A percentile compares a stretch with the other conserved stretches of the same genome.
Conservation (phyloP, 805 yeast species). For the Hemisphaericaspora nanyangensis region DNA sequence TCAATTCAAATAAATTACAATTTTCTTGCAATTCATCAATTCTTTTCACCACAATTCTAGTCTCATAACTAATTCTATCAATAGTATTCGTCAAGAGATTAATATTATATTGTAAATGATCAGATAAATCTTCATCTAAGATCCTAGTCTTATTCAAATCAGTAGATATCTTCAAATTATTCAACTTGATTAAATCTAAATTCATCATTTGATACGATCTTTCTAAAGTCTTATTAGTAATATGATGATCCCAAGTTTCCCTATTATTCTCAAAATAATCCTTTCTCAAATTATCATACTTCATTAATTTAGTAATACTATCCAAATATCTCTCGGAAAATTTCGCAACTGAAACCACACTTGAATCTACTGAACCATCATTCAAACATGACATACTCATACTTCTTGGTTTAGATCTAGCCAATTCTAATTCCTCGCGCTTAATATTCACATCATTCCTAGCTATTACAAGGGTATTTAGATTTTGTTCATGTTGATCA, state of each 20-base stretch:
- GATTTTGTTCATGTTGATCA: constrained; percentile 10
- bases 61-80: constrained; percentile 37
- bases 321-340: constrained; percentile 16
- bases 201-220: constrained; percentile 24
- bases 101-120: constrained; percentile 25
- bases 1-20: constrained; percentile 22
- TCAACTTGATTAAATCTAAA: constrained; percentile 26
- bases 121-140: constrained; percentile 27
- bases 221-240: constrained; percentile 13
- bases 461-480: constrained; percentile 13
- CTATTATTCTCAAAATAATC: constrained; percentile 8
- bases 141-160: constrained; percentile 18
- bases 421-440: background rate
- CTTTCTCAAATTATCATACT: constrained; percentile 17
- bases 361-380: constrained; percentile 6
- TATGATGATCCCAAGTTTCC: background rate
- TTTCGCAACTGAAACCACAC: constrained; percentile 13
- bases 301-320: constrained; percentile 14
- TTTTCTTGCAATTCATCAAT: constrained; percentile 39
- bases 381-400: constrained; percentile 24
- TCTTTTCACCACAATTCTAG: constrained; percentile 37
- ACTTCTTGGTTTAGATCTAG: constrained; percentile 11
- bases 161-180: constrained; percentile 24
- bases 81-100: constrained; percentile 29
- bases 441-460: constrained; percentile 2